Evolutionary conservation across 345 rosid genomes (phyloP), one percentile per base, ranked within the genome.

Genomic region (Tarenaya hassleriana): DNA sequence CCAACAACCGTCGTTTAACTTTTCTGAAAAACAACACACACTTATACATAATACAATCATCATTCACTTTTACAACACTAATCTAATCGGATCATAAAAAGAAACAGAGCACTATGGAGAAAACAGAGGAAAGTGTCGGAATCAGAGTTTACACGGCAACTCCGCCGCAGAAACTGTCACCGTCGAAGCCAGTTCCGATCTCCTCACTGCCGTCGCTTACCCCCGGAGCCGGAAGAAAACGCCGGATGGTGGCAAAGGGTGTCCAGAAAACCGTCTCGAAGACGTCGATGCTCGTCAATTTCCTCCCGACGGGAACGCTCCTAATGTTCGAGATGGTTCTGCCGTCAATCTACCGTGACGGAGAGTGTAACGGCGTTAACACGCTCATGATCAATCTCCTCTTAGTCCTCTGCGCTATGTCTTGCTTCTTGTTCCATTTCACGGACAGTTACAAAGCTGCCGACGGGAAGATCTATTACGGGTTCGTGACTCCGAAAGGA

Each of bases 221-320:
- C 0, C 32, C 47, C 0, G 41, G 56, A 15, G 57, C 75, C 14
- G 62, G 62, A 41, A 55, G 61, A 52, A 85, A 71, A 46, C 51
- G 83, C 24, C 73, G 79, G 12, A 87, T 80, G 16, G 69, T 85
- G 34, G 90, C 85, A 0, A 81, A 77, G 47, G 90, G 87, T 41
- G 79, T 85, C 31, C 95, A 85, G 27, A 79, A 75, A 14, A 82
- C 94, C 3, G 75, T 85, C 18, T 85, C 87, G 0, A 85, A 82
- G 20, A 85, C 89, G 17, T 79, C 95, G 6, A 70, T 77, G 86
- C 79, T 82, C 10, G 81, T 72, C 4, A 77, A 74, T 41, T 85
- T 82, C 62, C 84, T 82, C 10, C 95, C 84, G 2, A 85, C 90
- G 19, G 90, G 95, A 50, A 85, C 95, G 4, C 85, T 85, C 56